Conservation (phyloP, 73 alveolate genomes). For the Urostyla sp. region DNA sequence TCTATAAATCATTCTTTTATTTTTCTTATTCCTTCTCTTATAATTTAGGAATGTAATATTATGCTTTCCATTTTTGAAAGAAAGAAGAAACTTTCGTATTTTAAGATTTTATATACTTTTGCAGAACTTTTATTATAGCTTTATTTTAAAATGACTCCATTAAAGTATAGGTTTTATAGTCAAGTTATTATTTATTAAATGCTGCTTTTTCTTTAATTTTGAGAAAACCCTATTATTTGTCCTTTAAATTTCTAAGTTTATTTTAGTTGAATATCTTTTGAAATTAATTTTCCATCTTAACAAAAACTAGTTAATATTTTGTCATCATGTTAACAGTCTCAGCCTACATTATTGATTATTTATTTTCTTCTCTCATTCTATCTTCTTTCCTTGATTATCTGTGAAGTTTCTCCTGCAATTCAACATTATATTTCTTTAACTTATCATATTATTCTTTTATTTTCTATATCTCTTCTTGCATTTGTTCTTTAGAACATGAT, state of each 20-base stretch:
- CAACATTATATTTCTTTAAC: neutral
- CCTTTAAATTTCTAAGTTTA: neutral
- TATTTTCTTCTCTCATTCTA: conserved; percentile 51
- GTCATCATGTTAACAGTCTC: conserved; percentile 62
- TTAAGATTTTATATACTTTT: neutral
- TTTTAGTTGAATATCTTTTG: conserved; percentile 24
- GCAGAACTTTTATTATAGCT: neutral
- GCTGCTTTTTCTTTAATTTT: neutral
- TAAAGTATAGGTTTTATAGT: conserved; percentile 5
- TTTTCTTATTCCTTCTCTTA: conserved; percentile 5
- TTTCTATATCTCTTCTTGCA: neutral
- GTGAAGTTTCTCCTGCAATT: conserved; percentile 41
- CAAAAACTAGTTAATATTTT: conserved; percentile 44
- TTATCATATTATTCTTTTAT: conserved; percentile 28
- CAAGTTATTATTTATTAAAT: neutral
- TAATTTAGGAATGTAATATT: neutral
- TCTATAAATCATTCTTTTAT: conserved; percentile 3
- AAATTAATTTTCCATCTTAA: conserved; percentile 44
- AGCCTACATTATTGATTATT: conserved; percentile 29
- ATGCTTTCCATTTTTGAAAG: conserved; percentile 26
- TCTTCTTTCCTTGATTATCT: conserved; percentile 16
- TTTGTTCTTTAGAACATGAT: neutral
- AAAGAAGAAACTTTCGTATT: neutral
- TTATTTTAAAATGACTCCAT: conserved; percentile 5
- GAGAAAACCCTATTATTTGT: conserved; percentile 10